A percentile compares a stretch with the other conserved stretches of the same genome.
These are phyloP conservation scores for Aureobasidium sp. DNA, from an alignment of 2,329 filamentous ascomycete species.

Conservation along the genomic window DNA sequence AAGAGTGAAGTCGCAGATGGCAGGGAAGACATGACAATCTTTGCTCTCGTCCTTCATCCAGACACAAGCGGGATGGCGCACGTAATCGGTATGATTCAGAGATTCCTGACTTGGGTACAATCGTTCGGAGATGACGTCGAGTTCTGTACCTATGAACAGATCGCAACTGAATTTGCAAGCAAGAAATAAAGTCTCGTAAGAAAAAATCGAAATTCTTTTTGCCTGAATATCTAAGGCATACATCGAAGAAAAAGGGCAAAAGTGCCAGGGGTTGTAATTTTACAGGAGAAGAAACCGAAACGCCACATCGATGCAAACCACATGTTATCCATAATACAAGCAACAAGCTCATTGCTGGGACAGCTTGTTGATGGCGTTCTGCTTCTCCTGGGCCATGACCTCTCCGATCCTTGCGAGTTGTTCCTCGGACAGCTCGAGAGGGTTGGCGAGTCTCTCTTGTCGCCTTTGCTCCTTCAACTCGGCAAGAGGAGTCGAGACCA, in stretches of 20 bases:
- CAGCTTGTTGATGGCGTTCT: conserved; percentile 2
- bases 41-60: conserved; percentile 50
- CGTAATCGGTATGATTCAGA: conserved; percentile 52
- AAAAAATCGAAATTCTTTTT: not conserved
- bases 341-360: conserved; percentile 7
- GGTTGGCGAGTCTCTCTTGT: conserved; percentile 30
- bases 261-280: conserved; percentile 7
- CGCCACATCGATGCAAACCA: conserved; percentile 14
- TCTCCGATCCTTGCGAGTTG: conserved; percentile 37
- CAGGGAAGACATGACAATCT: conserved; percentile 36
- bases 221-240: not conserved
- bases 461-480: conserved; percentile 35
- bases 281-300: conserved; percentile 6
- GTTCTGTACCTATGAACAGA: conserved; percentile 39
- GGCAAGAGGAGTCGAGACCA: conserved; percentile 42
- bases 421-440: conserved; percentile 30
- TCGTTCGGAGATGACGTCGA: conserved; percentile 39
- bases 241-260: not conserved
- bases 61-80: conserved; percentile 56
- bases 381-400: conserved; percentile 29
- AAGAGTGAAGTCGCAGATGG: conserved; percentile 31
- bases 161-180: conserved; percentile 32
- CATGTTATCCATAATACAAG: conserved; percentile 5
- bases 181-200: not conserved
- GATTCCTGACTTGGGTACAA: conserved; percentile 46